Conservation (phyloP, 306 rosid species). For the Dalbergia cochinchinensis region DNA sequence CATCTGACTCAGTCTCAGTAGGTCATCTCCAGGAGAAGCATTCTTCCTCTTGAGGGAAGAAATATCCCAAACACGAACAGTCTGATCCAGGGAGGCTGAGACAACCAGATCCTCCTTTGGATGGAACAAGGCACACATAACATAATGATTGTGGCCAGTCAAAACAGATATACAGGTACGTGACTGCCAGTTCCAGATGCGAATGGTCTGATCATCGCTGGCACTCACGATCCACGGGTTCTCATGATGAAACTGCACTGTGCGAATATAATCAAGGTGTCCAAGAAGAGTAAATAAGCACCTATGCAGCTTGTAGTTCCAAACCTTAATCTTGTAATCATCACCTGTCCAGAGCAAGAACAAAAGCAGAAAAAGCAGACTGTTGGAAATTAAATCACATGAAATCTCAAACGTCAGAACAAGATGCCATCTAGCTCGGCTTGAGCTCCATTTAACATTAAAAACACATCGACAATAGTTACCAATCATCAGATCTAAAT, state of each 20-base stretch:
- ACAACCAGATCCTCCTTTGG: constrained; percentile 93
- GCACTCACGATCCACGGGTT: constrained; percentile 97
- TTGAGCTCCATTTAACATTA: neutral
- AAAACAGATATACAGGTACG: constrained; percentile 92
- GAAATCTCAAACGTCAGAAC: neutral
- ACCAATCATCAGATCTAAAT: constrained; percentile 35
- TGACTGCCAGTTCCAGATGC: constrained; percentile 99
- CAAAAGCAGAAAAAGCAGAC: neutral
- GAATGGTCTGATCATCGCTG: constrained; percentile 98
- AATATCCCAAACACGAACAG: constrained; percentile 98
- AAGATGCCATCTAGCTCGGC: neutral
- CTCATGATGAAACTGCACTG: constrained; percentile 96
- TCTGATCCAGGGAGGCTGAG: constrained; percentile 94
- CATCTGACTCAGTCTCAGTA: constrained; percentile 88
- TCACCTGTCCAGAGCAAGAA: constrained; percentile 66
- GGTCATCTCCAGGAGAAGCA: constrained; percentile 89
- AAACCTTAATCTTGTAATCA: constrained; percentile 96
- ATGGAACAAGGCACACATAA: constrained; percentile 95
- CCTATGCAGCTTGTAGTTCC: constrained; percentile 96
- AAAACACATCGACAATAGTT: neutral
- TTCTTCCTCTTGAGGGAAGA: constrained; percentile 82
- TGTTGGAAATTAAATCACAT: neutral
- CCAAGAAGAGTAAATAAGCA: constrained; percentile 93
- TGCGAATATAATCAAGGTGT: constrained; percentile 93
- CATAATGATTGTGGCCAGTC: constrained; percentile 97